Percentiles rank a stretch among this genome's conserved stretches.
Conservation (phyloP, 1,284 basidiomycete species). For the Leucoagaricus sp. region DNA sequence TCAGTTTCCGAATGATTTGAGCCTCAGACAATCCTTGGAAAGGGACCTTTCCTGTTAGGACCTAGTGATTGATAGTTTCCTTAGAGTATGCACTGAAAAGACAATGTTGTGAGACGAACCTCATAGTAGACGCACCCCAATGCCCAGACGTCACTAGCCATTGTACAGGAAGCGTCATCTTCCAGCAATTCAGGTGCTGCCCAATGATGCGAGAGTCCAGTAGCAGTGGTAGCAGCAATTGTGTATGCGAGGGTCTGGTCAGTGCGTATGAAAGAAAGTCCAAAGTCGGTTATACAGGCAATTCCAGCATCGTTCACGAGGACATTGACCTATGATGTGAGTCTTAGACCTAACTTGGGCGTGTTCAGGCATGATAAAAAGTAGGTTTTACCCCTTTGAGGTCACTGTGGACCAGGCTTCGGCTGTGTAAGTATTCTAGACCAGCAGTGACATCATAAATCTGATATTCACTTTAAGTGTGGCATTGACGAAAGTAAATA, state of each 20-base stretch:
- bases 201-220: neutral
- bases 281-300: conserved; percentile 24
- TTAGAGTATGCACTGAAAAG: no score
- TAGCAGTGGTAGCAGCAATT: neutral
- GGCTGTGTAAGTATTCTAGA: conserved; percentile 33
- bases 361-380: neutral
- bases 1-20: no score
- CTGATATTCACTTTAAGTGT: conserved; percentile 14
- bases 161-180: neutral
- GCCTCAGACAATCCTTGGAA: no score
- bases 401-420: conserved; percentile 38
- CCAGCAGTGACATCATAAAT: conserved; percentile 25
- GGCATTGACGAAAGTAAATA: neutral
- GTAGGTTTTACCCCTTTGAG: conserved; percentile 34
- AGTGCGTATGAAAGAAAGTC: neutral
- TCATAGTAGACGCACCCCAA: conserved; percentile 14
- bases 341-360: neutral
- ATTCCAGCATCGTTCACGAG: conserved; percentile 15
- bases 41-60: no score
- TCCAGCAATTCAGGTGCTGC: neutral
- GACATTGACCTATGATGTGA: conserved; percentile 25
- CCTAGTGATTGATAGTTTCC: no score
- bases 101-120: neutral
- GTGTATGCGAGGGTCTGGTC: neutral
- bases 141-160: conserved; percentile 6